Conservation (phyloP, 1,139 yeast species). For the Scheffersomyces quercinus region DNA sequence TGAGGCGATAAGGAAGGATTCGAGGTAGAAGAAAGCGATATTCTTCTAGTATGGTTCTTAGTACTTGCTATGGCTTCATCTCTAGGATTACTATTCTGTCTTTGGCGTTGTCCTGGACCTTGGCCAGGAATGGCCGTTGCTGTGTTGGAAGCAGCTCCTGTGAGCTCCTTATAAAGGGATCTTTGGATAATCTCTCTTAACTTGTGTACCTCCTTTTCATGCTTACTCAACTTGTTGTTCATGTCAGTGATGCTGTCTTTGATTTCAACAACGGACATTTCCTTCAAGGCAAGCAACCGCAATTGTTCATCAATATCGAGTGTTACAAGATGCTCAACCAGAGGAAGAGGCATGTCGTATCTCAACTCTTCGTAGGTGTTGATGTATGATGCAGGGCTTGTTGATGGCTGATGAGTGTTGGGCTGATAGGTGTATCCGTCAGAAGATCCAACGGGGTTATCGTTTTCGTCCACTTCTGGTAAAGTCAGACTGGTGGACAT, state of each 20-base stretch:
- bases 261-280: conserved; percentile 59
- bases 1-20: conserved; percentile 1
- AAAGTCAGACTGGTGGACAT: background rate
- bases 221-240: conserved; percentile 30
- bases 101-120: conserved; percentile 12
- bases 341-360: conserved; percentile 35
- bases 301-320: conserved; percentile 56
- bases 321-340: conserved; percentile 26
- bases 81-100: conserved; percentile 31
- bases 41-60: conserved; percentile 22
- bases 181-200: conserved; percentile 44
- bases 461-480: background rate
- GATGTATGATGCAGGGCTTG: conserved; percentile 6
- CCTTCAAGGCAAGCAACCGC: conserved; percentile 58
- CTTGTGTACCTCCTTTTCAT: conserved; percentile 50
- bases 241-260: conserved; percentile 48
- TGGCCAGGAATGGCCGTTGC: background rate
- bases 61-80: conserved; percentile 39
- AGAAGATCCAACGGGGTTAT: background rate
- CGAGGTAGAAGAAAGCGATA: conserved; percentile 20
- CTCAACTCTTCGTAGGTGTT: conserved; percentile 15
- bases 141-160: conserved; percentile 6
- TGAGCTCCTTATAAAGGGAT: conserved; percentile 38
- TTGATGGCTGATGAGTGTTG: conserved; percentile 4
- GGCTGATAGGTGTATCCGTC: background rate